Evolutionary conservation across 1,284 basidiomycete species (phyloP).

Genomic region (Macrocystidia cucumis): DNA sequence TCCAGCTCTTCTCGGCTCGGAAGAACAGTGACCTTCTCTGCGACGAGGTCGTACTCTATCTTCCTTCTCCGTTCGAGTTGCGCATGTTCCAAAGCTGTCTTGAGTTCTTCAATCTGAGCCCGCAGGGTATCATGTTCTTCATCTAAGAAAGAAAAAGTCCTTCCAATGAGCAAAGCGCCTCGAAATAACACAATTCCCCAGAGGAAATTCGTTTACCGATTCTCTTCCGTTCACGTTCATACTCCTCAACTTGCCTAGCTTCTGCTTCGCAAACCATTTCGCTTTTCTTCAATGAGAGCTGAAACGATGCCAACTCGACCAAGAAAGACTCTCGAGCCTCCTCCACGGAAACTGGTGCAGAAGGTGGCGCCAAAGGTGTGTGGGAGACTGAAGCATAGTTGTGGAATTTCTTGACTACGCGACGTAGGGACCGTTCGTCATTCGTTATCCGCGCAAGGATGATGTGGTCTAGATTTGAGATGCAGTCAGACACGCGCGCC

Average conservation of each 20-base stretch:
- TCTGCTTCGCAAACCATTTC: slow-evolving; percentile 77
- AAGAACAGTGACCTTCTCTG: slow-evolving; percentile 75
- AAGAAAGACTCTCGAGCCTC: slow-evolving; percentile 74
- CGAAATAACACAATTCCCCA: too few species aligned
- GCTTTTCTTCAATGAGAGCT: slow-evolving; percentile 65
- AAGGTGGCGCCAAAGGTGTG: slow-evolving; percentile 32
- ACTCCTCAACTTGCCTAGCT: slow-evolving; percentile 72
- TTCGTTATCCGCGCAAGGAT: slow-evolving; percentile 73
- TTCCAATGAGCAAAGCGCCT: too few species aligned
- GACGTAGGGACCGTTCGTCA: slow-evolving; percentile 64
- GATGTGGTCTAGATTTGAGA: slow-evolving; percentile 49
- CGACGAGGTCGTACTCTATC: slow-evolving; percentile 76
- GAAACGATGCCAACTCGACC: slow-evolving; percentile 68
- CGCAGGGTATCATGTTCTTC: slow-evolving; percentile 58
- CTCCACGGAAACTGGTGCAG: slow-evolving; percentile 35
- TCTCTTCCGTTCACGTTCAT: slow-evolving; percentile 57
- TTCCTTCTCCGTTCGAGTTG: slow-evolving; percentile 66
- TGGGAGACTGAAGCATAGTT: slow-evolving; percentile 54
- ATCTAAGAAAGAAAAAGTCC: too few species aligned
- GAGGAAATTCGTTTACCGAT: too few species aligned
- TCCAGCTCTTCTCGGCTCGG: slow-evolving; percentile 69
- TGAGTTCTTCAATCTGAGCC: slow-evolving; percentile 69
- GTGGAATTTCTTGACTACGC: slow-evolving; percentile 75
- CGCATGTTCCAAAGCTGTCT: slow-evolving; percentile 65
- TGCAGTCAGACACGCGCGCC: slow-evolving; percentile 11